Evolutionary conservation across 176 grass and related monocot genomes (phyloP), one percentile per base, ranked within the genome.

Genomic region (Oryza meyeriana): DNA sequence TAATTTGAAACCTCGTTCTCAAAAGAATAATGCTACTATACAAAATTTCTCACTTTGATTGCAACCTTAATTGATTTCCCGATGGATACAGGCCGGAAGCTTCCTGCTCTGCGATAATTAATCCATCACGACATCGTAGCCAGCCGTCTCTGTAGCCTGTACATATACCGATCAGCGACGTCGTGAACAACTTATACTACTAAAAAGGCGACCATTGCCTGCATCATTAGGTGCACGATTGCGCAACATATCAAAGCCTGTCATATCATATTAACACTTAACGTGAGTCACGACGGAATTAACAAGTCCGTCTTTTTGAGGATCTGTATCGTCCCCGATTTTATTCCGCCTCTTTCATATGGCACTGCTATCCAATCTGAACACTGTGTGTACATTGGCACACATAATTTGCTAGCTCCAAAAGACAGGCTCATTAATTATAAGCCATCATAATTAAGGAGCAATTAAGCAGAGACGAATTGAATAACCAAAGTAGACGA

Each of bases 271-370:
- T 72, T 26, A 42, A 63, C 55, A 18, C 13, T 65, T 39, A 20
- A 55, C 62, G 28, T 64, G 76, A 38, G 18, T 10, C 69, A 75
- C 22, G 74, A 35, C 29, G 39, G 48, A 12, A 69, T 80, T 89
- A 63, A 55, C 40, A 70, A 64, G 52, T 29, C 66, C 26, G 81
- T 85, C 77, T 34, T 66, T 4, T 18, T 2, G 50, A 62, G 62
- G 76, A 75, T 63, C 31, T 45, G 77, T 34, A 81, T 80, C 77
- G 38, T 22, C 10, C 55, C 13, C 64, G 77, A 89, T 81, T 70
- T 42, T 22, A 28, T 85, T 76, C 64, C 28, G 22, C 5, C n/a
- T 25, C 4, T 64, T 30, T 39, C 42, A 4, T 24, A 73, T 64
- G 52, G 5, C 32, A 12, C 14, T 7, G 73, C 26, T 41, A 64